Evolutionary conservation across 139 green algal species (phyloP), one percentile per base, ranked within the genome.

Genomic region (Edaphochlamys debaryana): DNA sequence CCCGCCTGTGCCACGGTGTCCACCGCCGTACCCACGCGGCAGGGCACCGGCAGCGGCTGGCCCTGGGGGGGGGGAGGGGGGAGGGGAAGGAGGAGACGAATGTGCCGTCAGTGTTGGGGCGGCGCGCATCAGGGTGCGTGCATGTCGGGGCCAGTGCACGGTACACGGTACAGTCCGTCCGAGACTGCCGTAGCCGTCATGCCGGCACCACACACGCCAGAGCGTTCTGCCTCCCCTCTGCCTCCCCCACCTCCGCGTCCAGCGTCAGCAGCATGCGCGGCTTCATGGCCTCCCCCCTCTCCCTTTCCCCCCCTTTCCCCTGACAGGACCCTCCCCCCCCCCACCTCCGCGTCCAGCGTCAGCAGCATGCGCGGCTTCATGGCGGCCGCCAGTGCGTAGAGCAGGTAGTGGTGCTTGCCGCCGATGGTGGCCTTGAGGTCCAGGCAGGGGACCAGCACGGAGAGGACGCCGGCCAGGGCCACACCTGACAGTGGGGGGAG

Each of bases 241-340:
- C n/a, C n/a, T n/a, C n/a, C n/a, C n/a, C n/a, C n/a, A n/a, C n/a
- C 37, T 95, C 88, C 29, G 96, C 92, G 79, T 99, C 96, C 64
- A 99, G 69, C 6, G 97, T 99, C 86, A 99, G 92, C 78, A 99
- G 91, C 95, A 99, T 99, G 81, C 97, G 93, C 23, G 98, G 97
- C 83, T 95, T 90, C 93, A 99, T 96, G 54, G 97, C 97, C 1
- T 92, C 87, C 0, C 93, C 88, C 41, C n/a, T n/a, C n/a, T n/a
- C n/a, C n/a, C n/a, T n/a, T n/a, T n/a, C n/a, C n/a, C n/a, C n/a
- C n/a, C n/a, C n/a, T n/a, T n/a, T n/a, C n/a, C n/a, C n/a, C n/a
- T n/a, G n/a, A n/a, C n/a, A n/a, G n/a, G n/a, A n/a, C n/a, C n/a
- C n/a, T n/a, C n/a, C n/a, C n/a, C n/a, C n/a, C n/a, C n/a, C n/a